phyloP scores from a whole-genome alignment of 1,284 basidiomycete genomes.

The Leccinum pachyderme region DNA sequence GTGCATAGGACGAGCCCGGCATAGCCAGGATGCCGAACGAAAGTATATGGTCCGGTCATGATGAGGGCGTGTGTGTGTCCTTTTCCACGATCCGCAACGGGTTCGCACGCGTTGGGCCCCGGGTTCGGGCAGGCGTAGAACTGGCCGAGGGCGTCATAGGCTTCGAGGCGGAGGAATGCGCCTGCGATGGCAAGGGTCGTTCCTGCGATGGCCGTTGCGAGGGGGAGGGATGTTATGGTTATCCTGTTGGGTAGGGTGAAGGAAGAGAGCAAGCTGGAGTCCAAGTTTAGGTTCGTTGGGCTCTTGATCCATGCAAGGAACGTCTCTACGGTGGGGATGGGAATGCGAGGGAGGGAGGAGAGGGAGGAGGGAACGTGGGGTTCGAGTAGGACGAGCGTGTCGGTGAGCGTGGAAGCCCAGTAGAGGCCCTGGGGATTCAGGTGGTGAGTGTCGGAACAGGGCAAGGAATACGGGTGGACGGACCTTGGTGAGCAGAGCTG shows the following conservation, averaged over 20 bases:
- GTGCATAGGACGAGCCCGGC: constrained; percentile 18
- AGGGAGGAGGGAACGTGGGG: constrained; percentile 4
- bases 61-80: constrained; percentile 27
- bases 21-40: constrained; percentile 35
- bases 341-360: neutral
- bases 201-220: constrained; percentile 9
- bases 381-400: constrained; percentile 10
- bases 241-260: neutral
- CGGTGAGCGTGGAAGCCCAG: constrained; percentile 20
- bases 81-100: neutral
- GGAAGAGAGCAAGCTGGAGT: neutral
- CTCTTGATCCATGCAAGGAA: constrained; percentile 1
- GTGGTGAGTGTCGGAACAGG: neutral
- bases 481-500: constrained; percentile 17
- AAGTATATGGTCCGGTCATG: constrained; percentile 27
- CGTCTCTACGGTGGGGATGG: neutral
- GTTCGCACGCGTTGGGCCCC: constrained; percentile 7
- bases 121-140: constrained; percentile 25
- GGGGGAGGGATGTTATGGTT: neutral
- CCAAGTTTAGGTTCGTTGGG: neutral
- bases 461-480: neutral
- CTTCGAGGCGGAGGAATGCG: constrained; percentile 19
- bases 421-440: constrained; percentile 19
- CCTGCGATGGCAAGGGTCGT: constrained; percentile 16
- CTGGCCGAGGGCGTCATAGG: constrained; percentile 23